Evolutionary conservation across 768 basidiomycete species (phyloP).

Genomic region (Lactifluus volemus): DNA sequence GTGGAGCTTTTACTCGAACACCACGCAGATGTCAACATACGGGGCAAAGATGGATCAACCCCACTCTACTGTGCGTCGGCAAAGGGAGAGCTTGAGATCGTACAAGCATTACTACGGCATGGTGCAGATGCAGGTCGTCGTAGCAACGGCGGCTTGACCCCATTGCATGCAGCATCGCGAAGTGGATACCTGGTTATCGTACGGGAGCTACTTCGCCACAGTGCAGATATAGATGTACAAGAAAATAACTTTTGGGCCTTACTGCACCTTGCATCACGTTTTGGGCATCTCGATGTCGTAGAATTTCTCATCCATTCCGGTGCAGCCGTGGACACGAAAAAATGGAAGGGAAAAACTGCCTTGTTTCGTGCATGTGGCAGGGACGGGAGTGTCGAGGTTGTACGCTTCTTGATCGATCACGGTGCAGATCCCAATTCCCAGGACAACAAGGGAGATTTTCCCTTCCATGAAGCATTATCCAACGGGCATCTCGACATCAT

Average conservation of each 20-base stretch:
- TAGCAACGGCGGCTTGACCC: neutral
- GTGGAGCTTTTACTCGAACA: neutral
- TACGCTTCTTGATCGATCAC: neutral
- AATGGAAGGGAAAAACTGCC: neutral
- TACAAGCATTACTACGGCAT: neutral
- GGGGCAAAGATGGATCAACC: rapidly evolving
- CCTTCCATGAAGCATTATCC: neutral
- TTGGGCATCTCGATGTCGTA: neutral
- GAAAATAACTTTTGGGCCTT: neutral
- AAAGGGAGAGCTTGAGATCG: neutral
- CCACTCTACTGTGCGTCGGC: neutral
- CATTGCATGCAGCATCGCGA: neutral
- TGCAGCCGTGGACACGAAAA: neutral
- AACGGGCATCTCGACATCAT: neutral
- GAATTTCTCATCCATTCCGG: neutral
- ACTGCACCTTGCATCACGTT: neutral
- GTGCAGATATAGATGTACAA: neutral
- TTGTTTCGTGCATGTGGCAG: neutral
- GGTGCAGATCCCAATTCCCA: neutral
- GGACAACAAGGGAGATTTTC: neutral
- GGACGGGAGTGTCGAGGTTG: neutral
- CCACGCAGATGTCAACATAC: neutral
- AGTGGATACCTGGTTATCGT: neutral
- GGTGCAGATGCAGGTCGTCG: neutral
- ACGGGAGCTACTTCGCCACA: neutral